These are phyloP conservation scores for Endocarpon pusillum DNA, from an alignment of 495 filamentous ascomycete genomes.

Conservation along the genomic window DNA sequence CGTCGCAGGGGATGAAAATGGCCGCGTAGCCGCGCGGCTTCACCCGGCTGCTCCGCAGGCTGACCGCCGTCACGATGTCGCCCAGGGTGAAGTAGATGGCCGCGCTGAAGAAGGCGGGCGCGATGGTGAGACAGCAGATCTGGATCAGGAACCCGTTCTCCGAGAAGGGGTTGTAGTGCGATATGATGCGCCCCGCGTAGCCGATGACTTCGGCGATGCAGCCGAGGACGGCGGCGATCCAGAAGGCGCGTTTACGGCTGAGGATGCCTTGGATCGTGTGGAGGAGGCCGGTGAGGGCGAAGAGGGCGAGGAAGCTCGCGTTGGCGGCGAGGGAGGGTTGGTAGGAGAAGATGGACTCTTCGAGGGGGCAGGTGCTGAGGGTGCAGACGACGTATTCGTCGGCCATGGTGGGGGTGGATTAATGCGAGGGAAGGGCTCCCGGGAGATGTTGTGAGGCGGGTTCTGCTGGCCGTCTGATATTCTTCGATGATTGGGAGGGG, in stretches of 20 bases:
- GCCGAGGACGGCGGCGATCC: conserved; percentile 12
- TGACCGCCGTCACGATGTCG: no score
- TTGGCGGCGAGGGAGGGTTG: conserved; percentile 24
- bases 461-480: no score
- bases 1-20: conserved; percentile 36
- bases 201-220: conserved; percentile 25
- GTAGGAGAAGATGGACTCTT: conserved; percentile 23
- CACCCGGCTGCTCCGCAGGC: no score
- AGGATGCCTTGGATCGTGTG: conserved; percentile 21
- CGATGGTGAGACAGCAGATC: conserved; percentile 35
- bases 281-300: conserved; percentile 15
- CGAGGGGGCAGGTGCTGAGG: conserved; percentile 7
- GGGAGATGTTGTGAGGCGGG: no score
- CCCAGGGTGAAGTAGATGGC: conserved; percentile 44
- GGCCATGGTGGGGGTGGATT: no score
- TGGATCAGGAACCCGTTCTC: conserved; percentile 32
- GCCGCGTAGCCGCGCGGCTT: conserved; percentile 31
- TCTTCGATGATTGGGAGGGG: no score
- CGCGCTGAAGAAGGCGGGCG: conserved; percentile 39
- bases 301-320: conserved; percentile 25
- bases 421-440: no score
- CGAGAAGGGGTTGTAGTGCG: conserved; percentile 29
- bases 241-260: conserved; percentile 18
- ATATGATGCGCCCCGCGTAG: conserved; percentile 29
- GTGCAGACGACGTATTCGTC: conserved; percentile 17